Conservation (phyloP, 108 stramenopile genomes). For the Fragilariopsis cylindrus region DNA sequence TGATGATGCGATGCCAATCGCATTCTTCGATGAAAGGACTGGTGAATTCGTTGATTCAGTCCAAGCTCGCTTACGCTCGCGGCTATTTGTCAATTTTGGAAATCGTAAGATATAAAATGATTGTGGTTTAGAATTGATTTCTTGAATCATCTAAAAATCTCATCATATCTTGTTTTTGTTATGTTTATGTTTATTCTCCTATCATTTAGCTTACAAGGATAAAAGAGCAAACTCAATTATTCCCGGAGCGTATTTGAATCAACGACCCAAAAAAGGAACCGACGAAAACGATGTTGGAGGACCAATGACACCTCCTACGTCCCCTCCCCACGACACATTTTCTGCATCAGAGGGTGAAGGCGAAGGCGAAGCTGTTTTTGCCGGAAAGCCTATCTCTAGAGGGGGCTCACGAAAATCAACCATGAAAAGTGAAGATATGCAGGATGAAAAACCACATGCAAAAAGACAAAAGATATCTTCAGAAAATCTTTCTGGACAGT, state of each 20-base stretch:
- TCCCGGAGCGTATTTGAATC: conserved; percentile 55
- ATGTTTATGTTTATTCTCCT: not conserved
- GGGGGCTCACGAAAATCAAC: conserved; percentile 24
- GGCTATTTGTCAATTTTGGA: conserved; percentile 73
- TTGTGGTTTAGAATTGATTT: not conserved
- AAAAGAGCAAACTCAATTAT: conserved; percentile 69
- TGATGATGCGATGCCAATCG: conserved; percentile 74
- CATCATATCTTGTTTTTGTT: not conserved
- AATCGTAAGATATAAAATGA: conserved; percentile 43
- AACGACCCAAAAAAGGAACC: conserved; percentile 44
- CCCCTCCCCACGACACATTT: conserved; percentile 73
- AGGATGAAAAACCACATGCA: conserved; percentile 5
- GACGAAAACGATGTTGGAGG: conserved; percentile 22
- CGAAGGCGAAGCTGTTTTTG: conserved; percentile 68
- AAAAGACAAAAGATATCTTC: conserved; percentile 29
- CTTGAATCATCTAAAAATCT: not conserved
- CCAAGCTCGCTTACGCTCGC: conserved; percentile 59
- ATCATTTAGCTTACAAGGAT: conserved; percentile 53
- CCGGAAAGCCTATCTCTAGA: conserved; percentile 48
- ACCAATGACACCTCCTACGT: conserved; percentile 64
- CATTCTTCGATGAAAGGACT: conserved; percentile 68
- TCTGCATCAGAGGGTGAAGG: conserved; percentile 66
- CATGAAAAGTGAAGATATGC: conserved; percentile 22
- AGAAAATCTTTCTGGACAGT: not conserved
- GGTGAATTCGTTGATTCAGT: conserved; percentile 74